Evolutionary conservation across 1,139 yeast genomes (phyloP).

Genomic region (Oligophagozyma castellii): DNA sequence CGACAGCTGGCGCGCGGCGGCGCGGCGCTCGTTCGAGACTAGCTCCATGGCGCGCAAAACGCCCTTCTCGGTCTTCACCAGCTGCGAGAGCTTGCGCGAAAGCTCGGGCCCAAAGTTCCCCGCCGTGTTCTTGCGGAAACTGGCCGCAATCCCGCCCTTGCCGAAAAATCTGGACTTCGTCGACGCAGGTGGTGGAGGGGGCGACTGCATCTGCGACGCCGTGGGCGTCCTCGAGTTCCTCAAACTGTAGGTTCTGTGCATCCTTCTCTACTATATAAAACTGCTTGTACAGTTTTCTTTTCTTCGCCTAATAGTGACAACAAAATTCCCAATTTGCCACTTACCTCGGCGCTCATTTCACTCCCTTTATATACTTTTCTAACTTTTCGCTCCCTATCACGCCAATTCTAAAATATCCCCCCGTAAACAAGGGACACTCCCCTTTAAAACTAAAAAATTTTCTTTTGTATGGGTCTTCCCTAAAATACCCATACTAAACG

Average conservation of each 20-base stretch:
- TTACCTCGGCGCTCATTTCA: no score
- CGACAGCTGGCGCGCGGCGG: conserved; percentile 72
- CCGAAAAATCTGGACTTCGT: conserved; percentile 64
- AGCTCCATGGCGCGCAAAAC: conserved; percentile 69
- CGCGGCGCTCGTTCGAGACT: conserved; percentile 66
- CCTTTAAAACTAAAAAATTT: no score
- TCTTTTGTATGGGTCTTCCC: no score
- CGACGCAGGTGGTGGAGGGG: conserved; percentile 68
- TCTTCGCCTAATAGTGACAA: no score
- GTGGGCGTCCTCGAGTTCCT: conserved; percentile 73
- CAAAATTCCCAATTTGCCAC: no score
- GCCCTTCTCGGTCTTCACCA: conserved; percentile 72
- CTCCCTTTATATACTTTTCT: no score
- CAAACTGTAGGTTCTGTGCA: conserved; percentile 78
- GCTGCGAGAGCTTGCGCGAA: conserved; percentile 60
- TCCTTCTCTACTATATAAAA: no score
- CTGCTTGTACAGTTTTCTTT: no score
- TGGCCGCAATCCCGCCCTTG: conserved; percentile 49
- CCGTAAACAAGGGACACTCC: no score
- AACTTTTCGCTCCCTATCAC: no score
- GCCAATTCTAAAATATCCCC: no score
- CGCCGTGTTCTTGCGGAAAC: conserved; percentile 58
- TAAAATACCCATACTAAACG: no score
- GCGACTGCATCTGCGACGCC: conserved; percentile 66
- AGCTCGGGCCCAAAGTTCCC: conserved; percentile 70